phyloP scores from a whole-genome alignment of 305 asterid genomes.

The Fraxinus velutina region DNA sequence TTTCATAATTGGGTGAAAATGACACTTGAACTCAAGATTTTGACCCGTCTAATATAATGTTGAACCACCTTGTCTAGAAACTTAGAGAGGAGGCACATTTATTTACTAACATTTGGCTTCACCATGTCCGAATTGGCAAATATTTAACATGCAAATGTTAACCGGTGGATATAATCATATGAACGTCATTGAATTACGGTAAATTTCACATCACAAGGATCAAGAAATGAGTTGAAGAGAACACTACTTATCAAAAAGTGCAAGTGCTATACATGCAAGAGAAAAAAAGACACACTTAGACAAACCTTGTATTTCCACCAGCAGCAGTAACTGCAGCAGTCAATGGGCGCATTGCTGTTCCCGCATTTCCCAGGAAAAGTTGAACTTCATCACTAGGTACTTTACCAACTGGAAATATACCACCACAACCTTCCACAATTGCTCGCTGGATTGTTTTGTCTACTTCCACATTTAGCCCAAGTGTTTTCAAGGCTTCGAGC shows the following conservation, averaged over 20 bases:
- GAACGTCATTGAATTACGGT: not conserved
- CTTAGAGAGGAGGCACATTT: not conserved
- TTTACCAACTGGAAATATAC: constrained; percentile 74
- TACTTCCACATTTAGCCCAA: constrained; percentile 81
- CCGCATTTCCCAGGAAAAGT: constrained; percentile 97
- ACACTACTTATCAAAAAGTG: not conserved
- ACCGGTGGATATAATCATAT: constrained; percentile 1
- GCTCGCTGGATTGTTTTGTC: constrained; percentile 71
- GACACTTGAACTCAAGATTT: not conserved
- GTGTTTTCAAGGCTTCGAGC: constrained; percentile 90
- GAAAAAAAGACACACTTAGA: constrained; percentile 11
- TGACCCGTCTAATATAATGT: not conserved
- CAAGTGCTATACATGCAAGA: not conserved
- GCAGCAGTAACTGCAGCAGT: constrained; percentile 97
- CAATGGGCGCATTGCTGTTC: constrained; percentile 98
- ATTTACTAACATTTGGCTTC: not conserved
- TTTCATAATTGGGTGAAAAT: not conserved
- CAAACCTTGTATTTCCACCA: constrained; percentile 79
- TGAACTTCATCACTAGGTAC: constrained; percentile 74
- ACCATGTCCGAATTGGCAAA: not conserved
- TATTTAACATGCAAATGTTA: not conserved
- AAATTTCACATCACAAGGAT: constrained; percentile 6
- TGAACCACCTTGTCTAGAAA: not conserved
- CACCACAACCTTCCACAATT: constrained; percentile 79
- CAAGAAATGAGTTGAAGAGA: not conserved